phyloP scores from a whole-genome alignment of 139 green algal genomes.

The Chlamydomonas sp. region DNA sequence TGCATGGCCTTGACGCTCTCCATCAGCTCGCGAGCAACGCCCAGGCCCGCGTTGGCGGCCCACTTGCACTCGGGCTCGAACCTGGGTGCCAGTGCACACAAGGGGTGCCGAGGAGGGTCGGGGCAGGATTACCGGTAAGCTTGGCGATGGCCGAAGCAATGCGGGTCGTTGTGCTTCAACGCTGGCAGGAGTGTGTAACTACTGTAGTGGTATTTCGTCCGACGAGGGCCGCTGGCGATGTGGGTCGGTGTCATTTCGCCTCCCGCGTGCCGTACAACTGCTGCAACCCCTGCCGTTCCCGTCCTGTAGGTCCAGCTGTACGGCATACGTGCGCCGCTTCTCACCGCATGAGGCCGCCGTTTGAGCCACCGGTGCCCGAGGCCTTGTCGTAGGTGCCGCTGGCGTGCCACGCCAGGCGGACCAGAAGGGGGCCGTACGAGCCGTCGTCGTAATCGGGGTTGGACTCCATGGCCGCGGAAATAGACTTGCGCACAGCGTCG shows the following conservation, averaged over 20 bases:
- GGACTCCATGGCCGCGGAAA: constrained; percentile 74
- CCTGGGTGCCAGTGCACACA: constrained; percentile 25
- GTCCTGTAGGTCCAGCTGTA: too few relatives aligned
- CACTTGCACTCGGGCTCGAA: constrained; percentile 81
- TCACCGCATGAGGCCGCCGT: constrained; percentile 90
- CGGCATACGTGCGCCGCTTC: too few relatives aligned
- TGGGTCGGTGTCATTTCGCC: too few relatives aligned
- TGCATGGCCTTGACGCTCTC: constrained; percentile 86
- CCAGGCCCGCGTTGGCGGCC: constrained; percentile 88
- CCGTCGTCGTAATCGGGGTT: constrained; percentile 85
- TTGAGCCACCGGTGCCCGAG: constrained; percentile 78
- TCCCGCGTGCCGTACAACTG: too few relatives aligned
- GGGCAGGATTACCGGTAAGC: background rate
- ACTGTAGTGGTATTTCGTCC: too few relatives aligned
- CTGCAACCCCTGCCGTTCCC: too few relatives aligned
- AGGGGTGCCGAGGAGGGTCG: background rate
- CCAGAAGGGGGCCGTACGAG: constrained; percentile 71
- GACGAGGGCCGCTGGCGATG: too few relatives aligned
- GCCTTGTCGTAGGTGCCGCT: constrained; percentile 89
- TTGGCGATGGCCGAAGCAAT: too few relatives aligned
- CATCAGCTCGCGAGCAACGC: constrained; percentile 75
- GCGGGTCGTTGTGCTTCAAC: too few relatives aligned
- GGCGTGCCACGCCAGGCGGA: constrained; percentile 86
- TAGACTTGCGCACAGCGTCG: constrained; percentile 69
- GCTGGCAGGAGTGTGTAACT: too few relatives aligned